Base-by-base conservation (phyloP, 75 land plant genomes). In the Cryptomeria japonica region DNA sequence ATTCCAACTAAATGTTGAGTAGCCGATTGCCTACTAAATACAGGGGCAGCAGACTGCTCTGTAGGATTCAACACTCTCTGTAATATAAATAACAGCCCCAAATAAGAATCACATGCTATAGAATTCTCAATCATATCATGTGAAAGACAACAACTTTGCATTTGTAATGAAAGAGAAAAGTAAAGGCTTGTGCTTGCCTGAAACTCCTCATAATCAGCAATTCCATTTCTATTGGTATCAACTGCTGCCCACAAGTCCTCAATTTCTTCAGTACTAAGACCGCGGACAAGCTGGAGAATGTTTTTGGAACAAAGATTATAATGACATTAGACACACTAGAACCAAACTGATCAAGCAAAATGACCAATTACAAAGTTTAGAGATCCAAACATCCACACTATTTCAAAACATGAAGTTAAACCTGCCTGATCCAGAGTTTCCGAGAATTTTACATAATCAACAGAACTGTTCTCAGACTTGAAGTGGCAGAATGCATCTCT, bases 401-500 rank as follows among this genome's bases (percentile, higher is more conserved):
- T 53, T 39, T 18, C 31, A 85, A 9, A 85, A 84, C 39, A 55
- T 44, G 5, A 55, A 31, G 55, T 18, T 36, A 83, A 64, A 76
- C 31, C 13, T 86, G 93, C 96, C 92, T 94, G 96, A 41, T 86
- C 55, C 37, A 95, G 91, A 68, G 93, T 94, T 82, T 93, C 90
- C 73, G 91, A 90, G 83, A 88, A 93, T 34, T 93, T 94, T 16
- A 95, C 89, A 82, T 84, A 90, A 89, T 93, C 93, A 83, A 89
- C 90, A 73, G 87, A 46, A 38, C 49, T 32, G 42, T 88, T 89
- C 51, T 90, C 92, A 39, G 86, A 91, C 83, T 91, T 94, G 83
- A 94, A 87, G 84, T 89, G 93, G n/a, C 91, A 93, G 92, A 93
- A 95, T 72, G 95, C 94, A 87, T 93, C 93, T 38, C 87, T 42